Base-by-base conservation (phyloP, 2,329 filamentous ascomycete genomes). In the Beauveria asiatica region DNA sequence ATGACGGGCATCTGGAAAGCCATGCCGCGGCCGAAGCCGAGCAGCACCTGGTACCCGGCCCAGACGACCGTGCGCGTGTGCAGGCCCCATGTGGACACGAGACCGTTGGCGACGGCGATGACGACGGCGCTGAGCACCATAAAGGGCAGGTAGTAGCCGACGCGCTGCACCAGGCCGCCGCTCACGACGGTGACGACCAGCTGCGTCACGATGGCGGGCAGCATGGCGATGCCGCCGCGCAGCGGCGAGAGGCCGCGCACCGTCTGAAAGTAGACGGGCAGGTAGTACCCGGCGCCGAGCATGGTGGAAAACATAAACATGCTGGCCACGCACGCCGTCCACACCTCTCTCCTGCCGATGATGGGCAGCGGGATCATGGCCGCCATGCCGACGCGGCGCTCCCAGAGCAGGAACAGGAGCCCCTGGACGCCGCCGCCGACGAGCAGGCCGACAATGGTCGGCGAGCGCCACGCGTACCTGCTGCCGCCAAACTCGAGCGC, bases 211-310 rank as follows among this genome's bases (percentile, higher is more conserved):
- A 69, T 65, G 52, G 65, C 62, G n/a, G 70, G 70, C 27, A 72
- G 61, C 48, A 70, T 62, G 21, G 69, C 59, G 5, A 72, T 65
- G 48, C 70, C 69, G 30, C 68, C 69, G 19, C 59, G 62, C 23
- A 72, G 66, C 3, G 69, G 68, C 4, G 68, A 64, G 3, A 64
- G 61, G 33, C 65, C 72, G 61, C 74, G 74, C 62, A 81, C 72
- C 37, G 75, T 73, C 68, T 83, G 77, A 68, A 83, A 80, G 72
- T 79, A 82, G 62, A 81, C 72, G 1, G 80, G 78, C 5, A 81
- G 68, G 62, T 78, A 79, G 69, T 77, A 79, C 4, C 79, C 68
- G 1, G 75, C 69, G 1, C 80, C 65, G 62, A 81, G 76, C 54
- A 78, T 76, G 11, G 73, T 69, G 3, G 74, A 72, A 16, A 75